Evolutionary conservation across 2,329 filamentous ascomycete genomes (phyloP).

Genomic region (Aspergillus puulaauensis): DNA sequence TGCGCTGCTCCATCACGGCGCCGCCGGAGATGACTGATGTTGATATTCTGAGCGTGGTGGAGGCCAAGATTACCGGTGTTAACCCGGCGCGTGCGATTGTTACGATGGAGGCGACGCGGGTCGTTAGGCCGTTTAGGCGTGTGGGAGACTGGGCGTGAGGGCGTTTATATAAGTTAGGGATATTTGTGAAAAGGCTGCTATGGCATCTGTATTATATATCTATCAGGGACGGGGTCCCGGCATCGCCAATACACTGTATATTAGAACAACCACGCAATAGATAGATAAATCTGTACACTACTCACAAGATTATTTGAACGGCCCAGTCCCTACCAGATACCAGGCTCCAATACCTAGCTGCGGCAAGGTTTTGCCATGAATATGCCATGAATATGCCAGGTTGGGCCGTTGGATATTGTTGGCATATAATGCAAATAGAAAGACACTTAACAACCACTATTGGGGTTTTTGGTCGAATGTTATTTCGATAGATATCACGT

Average conservation of each 20-base stretch:
- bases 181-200: too few relatives aligned
- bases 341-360: too few relatives aligned
- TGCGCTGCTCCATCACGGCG: conserved; percentile 29
- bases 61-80: conserved; percentile 34
- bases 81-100: conserved; percentile 34
- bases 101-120: conserved; percentile 32
- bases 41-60: conserved; percentile 33
- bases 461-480: too few relatives aligned
- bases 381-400: too few relatives aligned
- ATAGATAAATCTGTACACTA: neutral
- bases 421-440: too few relatives aligned
- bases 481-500: too few relatives aligned
- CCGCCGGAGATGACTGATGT: conserved; percentile 25
- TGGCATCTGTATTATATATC: neutral
- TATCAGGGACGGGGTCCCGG: neutral
- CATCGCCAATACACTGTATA: neutral
- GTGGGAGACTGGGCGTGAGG: conserved; percentile 30
- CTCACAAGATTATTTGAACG: neutral
- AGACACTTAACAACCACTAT: too few relatives aligned
- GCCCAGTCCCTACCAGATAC: too few relatives aligned
- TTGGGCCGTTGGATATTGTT: too few relatives aligned
- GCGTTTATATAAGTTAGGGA: too few relatives aligned
- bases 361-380: too few relatives aligned
- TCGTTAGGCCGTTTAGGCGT: conserved; percentile 34
- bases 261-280: neutral